Evolutionary conservation across 1,284 basidiomycete species (phyloP).

Genomic region (Prillingera fragicola): DNA sequence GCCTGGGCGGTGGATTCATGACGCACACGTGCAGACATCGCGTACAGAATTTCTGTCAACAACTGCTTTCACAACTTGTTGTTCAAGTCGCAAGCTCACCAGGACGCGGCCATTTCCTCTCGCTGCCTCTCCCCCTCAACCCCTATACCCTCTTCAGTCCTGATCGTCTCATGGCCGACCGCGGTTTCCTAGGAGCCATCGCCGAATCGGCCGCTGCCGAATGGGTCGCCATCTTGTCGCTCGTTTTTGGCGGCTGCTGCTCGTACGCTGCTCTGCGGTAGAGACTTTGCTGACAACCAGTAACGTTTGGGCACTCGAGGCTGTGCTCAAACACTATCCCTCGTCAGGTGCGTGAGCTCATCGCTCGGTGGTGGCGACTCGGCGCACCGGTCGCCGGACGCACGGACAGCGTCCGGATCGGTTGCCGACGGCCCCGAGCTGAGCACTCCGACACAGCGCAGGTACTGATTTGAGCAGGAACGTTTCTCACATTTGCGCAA

Average conservation of each 20-base stretch:
- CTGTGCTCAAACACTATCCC: conserved; percentile 62
- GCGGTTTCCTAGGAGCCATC: background rate
- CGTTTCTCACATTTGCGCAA: conserved; percentile 78
- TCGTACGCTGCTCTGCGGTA: conserved; percentile 47
- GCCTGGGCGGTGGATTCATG: no score
- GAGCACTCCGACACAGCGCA: conserved; percentile 52
- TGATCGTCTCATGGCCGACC: background rate
- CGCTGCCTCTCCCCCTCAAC: no score
- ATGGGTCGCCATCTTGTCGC: conserved; percentile 58
- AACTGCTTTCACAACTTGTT: no score
- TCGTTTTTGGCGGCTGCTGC: conserved; percentile 78
- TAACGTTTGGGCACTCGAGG: conserved; percentile 51
- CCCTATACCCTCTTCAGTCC: background rate
- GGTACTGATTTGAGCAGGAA: conserved; percentile 52
- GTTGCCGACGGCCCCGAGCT: no score
- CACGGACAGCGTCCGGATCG: background rate
- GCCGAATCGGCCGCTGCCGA: conserved; percentile 44
- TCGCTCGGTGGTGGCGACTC: background rate
- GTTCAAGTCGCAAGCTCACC: no score
- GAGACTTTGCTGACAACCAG: conserved; percentile 26
- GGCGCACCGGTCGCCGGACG: no score
- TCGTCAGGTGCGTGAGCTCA: conserved; percentile 59
- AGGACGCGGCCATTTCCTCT: no score
- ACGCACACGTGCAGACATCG: no score
- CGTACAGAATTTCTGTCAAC: no score